Conservation (phyloP, 2,329 filamentous ascomycete genomes). For the Aspergillus ibericus region DNA sequence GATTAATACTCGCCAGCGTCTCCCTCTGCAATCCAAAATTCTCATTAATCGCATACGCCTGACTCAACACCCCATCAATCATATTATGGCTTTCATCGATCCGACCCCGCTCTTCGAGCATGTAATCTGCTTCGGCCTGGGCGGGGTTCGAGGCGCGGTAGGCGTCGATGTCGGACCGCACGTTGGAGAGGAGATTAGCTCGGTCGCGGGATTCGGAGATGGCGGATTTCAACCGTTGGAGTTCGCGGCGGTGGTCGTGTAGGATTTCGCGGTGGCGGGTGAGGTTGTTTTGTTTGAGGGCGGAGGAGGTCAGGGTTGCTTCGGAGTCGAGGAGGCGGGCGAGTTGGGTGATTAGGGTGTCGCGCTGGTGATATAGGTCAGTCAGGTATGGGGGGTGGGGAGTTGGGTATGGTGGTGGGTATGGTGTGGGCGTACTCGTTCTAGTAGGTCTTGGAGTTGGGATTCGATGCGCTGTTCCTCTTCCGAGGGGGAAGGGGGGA, state of each 20-base stretch:
- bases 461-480: slow-evolving; percentile 78
- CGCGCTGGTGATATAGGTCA: slow-evolving; percentile 60
- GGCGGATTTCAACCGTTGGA: slow-evolving; percentile 69
- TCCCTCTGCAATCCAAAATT: slow-evolving; percentile 85
- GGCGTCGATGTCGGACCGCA: slow-evolving; percentile 86
- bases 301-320: slow-evolving; percentile 79
- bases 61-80: slow-evolving; percentile 85
- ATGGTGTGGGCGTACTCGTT: slow-evolving; percentile 38
- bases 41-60: slow-evolving; percentile 96
- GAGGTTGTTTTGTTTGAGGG: slow-evolving; percentile 96
- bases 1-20: slow-evolving; percentile 82
- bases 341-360: slow-evolving; percentile 77
- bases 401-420: not conserved
- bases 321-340: slow-evolving; percentile 90
- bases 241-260: slow-evolving; percentile 79
- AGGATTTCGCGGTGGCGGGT: slow-evolving; percentile 88
- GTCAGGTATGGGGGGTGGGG: not conserved
- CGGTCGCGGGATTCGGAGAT: slow-evolving; percentile 79
- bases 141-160: slow-evolving; percentile 81
- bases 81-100: slow-evolving; percentile 89
- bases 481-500: slow-evolving; percentile 78
- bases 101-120: slow-evolving; percentile 83
- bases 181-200: slow-evolving; percentile 84
- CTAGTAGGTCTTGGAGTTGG: slow-evolving; percentile 79
- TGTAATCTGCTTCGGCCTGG: slow-evolving; percentile 89